Evolutionary conservation across 805 yeast species (phyloP), one percentile per base, ranked within the genome.

Genomic region (Myxozyma sirexii): DNA sequence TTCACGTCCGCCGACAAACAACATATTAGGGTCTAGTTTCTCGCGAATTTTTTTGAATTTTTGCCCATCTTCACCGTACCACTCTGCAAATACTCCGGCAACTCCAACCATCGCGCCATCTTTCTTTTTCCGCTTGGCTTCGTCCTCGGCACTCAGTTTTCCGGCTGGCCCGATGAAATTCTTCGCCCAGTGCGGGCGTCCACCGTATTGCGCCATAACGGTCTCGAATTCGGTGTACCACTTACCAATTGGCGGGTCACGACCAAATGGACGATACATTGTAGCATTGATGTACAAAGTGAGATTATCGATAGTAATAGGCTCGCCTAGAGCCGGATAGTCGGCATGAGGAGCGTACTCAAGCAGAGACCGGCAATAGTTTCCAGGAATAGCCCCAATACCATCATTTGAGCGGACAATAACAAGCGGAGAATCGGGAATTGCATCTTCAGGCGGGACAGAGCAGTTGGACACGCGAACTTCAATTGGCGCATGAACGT

Each of bases 151-250:
- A 13, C 24, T 19, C 26, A 54, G 24, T 4, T 7, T 31, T 19
- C 57, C 52, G 2, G 57, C 73, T 2, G 82, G 76, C 1, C 96
- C 96, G 57, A 88, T 77, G 73, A 90, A 93, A 74, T 91, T 92
- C 78, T 93, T 93, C 17, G 99, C 99, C 99, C 99, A 93, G 74
- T 93, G 99, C 1, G 99, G 99, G 72, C 85, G 88, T 45, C 99
- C 99, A 38, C 88, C 91, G 29, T 87, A 91, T 27, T 83, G 84
- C 52, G 79, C 80, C 79, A 92, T 78, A 1, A 90, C 82, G 54
- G 82, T 82, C 74, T 93, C 99, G 73, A 93, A 93, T n/a, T 80
- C 77, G 51, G 81, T 81, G 75, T 82, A 93, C 97, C 97, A 93
- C 66, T 66, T 54, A 47, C 82, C 84, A 37, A 90, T 84, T 45